Evolutionary conservation across 2,329 filamentous ascomycete species (phyloP).

Genomic region (Fusarium albidum): DNA sequence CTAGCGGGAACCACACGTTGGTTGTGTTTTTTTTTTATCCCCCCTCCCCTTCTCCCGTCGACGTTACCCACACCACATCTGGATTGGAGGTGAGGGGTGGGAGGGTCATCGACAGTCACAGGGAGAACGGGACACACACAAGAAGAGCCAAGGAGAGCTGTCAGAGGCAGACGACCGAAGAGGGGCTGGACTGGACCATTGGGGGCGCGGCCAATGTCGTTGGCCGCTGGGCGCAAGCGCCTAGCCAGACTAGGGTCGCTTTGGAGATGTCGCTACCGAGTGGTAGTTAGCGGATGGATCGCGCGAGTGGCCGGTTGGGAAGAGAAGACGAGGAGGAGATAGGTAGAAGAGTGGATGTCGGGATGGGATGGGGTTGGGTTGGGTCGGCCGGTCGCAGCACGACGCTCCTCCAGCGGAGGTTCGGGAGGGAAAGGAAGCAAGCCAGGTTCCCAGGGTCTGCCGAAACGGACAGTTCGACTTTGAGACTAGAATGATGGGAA

Average conservation of each 20-base stretch:
- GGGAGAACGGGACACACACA: constrained; percentile 19
- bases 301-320: constrained; percentile 33
- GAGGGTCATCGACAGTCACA: constrained; percentile 31
- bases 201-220: constrained; percentile 31
- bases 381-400: constrained; percentile 3
- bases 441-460: constrained; percentile 28
- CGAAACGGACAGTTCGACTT: constrained; percentile 27
- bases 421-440: constrained; percentile 33
- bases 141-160: constrained; percentile 30
- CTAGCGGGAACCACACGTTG: constrained; percentile 29
- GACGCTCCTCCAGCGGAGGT: constrained; percentile 26
- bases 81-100: constrained; percentile 33
- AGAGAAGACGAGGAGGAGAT: constrained; percentile 7
- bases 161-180: constrained; percentile 22
- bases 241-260: constrained; percentile 38
- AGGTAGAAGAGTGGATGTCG: constrained; percentile 17
- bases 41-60: neutral
- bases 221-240: constrained; percentile 37
- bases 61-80: constrained; percentile 24
- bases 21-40: constrained; percentile 11
- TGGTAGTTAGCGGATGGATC: constrained; percentile 28
- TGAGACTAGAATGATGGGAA: constrained; percentile 18
- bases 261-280: constrained; percentile 36
- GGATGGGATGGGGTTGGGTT: constrained; percentile 6
- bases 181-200: constrained; percentile 35